Conservation (phyloP, 805 yeast genomes). For the Saccharomycopsis selenospora region DNA sequence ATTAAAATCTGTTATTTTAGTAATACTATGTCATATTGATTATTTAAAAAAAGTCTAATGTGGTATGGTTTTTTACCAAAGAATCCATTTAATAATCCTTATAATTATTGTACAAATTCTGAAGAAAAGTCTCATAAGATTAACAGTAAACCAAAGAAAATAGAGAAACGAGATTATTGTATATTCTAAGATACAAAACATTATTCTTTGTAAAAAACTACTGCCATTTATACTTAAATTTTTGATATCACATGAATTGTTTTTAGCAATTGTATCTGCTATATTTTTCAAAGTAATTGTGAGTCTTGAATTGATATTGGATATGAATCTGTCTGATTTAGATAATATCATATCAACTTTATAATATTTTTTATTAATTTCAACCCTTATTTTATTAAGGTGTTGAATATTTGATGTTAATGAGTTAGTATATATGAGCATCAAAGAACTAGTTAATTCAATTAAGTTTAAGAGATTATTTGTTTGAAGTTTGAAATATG, state of each 20-base stretch:
- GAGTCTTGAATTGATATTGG: conserved; percentile 15
- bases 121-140: conserved; percentile 6
- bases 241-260: not conserved
- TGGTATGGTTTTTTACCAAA: no score
- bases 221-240: conserved; percentile 1
- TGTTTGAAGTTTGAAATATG: not conserved
- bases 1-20: no score
- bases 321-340: conserved; percentile 14
- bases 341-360: conserved; percentile 17
- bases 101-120: not conserved
- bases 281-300: conserved; percentile 13
- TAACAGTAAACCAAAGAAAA: conserved; percentile 15
- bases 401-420: conserved; percentile 14
- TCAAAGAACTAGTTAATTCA: conserved; percentile 1
- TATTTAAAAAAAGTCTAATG: no score
- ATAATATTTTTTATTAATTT: conserved; percentile 11
- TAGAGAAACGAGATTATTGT: conserved; percentile 12
- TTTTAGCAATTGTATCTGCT: conserved; percentile 6
- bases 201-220: not conserved
- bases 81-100: conserved; percentile 19
- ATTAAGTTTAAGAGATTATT: not conserved
- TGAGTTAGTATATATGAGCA: conserved; percentile 16
- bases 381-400: conserved; percentile 5
- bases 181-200: conserved; percentile 13
- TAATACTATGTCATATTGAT: no score